phyloP scores from a whole-genome alignment of 108 stramenopile species.

The Cyclotella cryptica region DNA sequence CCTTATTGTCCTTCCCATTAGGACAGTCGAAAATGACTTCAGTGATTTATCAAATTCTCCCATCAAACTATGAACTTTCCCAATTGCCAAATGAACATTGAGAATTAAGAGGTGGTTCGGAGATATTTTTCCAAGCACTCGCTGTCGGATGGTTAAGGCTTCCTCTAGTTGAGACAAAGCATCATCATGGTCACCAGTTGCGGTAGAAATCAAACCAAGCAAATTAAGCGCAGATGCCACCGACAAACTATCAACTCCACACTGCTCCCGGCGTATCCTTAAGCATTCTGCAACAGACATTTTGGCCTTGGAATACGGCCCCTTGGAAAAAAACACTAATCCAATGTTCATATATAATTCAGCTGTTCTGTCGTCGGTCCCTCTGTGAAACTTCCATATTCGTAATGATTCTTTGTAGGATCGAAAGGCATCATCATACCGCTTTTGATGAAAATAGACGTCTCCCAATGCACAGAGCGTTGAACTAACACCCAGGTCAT shows the following conservation, averaged over 20 bases:
- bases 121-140: conserved; percentile 12
- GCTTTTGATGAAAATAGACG: conserved; percentile 51
- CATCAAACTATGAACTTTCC: conserved; percentile 38
- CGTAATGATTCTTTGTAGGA: conserved; percentile 57
- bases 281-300: conserved; percentile 41
- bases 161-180: conserved; percentile 39
- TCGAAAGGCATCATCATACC: conserved; percentile 57
- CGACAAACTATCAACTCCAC: conserved; percentile 28
- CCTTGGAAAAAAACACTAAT: conserved; percentile 52
- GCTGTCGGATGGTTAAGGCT: conserved; percentile 41
- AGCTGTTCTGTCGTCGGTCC: conserved; percentile 42
- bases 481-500: conserved; percentile 49
- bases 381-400: conserved; percentile 48
- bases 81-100: conserved; percentile 47
- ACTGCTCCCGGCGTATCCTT: conserved; percentile 44
- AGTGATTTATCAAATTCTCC: conserved; percentile 47
- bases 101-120: conserved; percentile 41
- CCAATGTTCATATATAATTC: conserved; percentile 55
- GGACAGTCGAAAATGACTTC: conserved; percentile 37
- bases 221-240: conserved; percentile 44
- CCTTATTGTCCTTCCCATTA: conserved; percentile 30
- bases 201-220: conserved; percentile 34
- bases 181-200: conserved; percentile 45
- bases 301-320: conserved; percentile 51
- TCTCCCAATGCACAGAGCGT: conserved; percentile 54